These are phyloP conservation scores for Rhazya stricta DNA, from an alignment of 257 asterid genomes.

Conservation along the genomic window DNA sequence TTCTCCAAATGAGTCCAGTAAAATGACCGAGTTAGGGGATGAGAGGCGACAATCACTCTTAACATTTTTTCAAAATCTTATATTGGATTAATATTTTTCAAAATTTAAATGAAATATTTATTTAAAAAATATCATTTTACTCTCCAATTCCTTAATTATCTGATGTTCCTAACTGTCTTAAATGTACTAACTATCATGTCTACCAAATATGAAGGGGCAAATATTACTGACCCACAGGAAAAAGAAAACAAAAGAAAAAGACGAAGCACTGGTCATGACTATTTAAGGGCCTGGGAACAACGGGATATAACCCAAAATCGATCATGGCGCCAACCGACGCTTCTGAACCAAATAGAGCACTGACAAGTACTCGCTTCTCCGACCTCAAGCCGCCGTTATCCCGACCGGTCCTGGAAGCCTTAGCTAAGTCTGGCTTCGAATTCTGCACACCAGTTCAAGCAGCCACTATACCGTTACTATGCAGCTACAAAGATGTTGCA, in stretches of 20 bases:
- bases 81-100: too few species aligned
- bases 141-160: too few species aligned
- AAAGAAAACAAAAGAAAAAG: too few species aligned
- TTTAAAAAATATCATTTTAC: too few species aligned
- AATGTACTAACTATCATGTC: too few species aligned
- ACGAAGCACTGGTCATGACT: neutral
- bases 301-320: neutral
- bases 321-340: constrained; percentile 25
- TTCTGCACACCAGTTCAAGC: constrained; percentile 97
- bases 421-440: constrained; percentile 53
- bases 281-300: neutral
- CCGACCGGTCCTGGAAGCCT: constrained; percentile 60
- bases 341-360: constrained; percentile 57
- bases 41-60: too few species aligned
- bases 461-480: constrained; percentile 79
- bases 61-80: too few species aligned
- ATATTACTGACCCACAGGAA: neutral
- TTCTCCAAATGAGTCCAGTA: too few species aligned
- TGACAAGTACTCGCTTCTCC: constrained; percentile 70
- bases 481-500: constrained; percentile 75
- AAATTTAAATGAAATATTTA: too few species aligned
- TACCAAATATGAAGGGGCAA: too few species aligned
- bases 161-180: too few species aligned
- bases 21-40: too few species aligned
- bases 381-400: constrained; percentile 73